A percentile compares a stretch with the other conserved stretches of the same genome.
phyloP scores from a whole-genome alignment of 2,329 filamentous ascomycete genomes.

The Cladophialophora carrionii region DNA sequence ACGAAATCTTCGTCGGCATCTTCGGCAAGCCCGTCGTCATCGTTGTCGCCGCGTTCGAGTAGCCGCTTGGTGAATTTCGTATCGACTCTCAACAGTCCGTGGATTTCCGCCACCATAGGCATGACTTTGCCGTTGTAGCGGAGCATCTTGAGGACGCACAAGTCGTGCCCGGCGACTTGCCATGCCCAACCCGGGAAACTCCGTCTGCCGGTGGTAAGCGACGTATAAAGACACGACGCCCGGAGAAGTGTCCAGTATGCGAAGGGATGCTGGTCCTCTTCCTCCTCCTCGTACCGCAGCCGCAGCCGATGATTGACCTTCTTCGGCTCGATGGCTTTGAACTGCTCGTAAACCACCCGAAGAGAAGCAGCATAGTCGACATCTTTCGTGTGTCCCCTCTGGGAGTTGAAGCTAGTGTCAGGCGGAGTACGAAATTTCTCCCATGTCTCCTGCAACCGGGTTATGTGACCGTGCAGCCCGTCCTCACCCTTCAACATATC shows the following conservation, averaged over 20 bases:
- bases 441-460: neutral
- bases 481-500: constrained; percentile 1
- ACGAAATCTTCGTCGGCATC: constrained; percentile 13
- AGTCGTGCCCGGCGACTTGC: constrained; percentile 31
- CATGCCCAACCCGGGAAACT: constrained; percentile 25
- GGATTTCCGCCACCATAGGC: constrained; percentile 19
- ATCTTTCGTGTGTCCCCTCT: neutral
- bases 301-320: constrained; percentile 42
- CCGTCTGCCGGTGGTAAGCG: neutral
- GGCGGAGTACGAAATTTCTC: neutral
- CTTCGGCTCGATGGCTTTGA: constrained; percentile 43
- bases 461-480: constrained; percentile 2
- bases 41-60: constrained; percentile 6
- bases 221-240: constrained; percentile 46
- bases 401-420: neutral
- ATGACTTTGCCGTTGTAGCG: constrained; percentile 7
- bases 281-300: constrained; percentile 41
- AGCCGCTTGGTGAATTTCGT: constrained; percentile 25
- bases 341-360: constrained; percentile 40
- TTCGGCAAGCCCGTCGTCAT: neutral
- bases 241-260: constrained; percentile 41
- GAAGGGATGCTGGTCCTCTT: constrained; percentile 34
- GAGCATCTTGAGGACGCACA: constrained; percentile 42
- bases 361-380: constrained; percentile 22
- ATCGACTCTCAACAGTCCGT: constrained; percentile 27